phyloP scores from a whole-genome alignment of 345 rosid species.

The Cardiospermum halicacabum region DNA sequence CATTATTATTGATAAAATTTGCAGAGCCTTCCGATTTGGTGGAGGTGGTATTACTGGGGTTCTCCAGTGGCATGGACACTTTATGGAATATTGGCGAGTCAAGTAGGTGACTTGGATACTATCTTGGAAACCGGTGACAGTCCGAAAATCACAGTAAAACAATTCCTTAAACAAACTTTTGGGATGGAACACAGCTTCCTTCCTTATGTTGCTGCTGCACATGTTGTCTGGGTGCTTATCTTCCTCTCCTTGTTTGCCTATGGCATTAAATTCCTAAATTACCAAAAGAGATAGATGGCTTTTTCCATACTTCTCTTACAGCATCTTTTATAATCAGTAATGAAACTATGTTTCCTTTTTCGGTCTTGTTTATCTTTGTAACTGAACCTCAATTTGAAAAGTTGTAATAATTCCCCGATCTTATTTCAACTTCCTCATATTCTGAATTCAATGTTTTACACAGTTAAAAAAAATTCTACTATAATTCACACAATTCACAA shows the following conservation, averaged over 20 bases:
- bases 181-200: conserved; percentile 61
- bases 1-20: not conserved
- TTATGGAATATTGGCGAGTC: conserved; percentile 70
- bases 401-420: no score
- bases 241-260: conserved; percentile 46
- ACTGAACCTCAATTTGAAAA: no score
- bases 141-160: conserved; percentile 20
- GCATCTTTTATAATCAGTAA: no score
- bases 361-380: no score
- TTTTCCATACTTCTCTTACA: no score
- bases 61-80: conserved; percentile 78
- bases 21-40: conserved; percentile 84
- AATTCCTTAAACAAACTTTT: conserved; percentile 36
- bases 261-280: conserved; percentile 56
- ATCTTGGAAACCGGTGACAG: conserved; percentile 33
- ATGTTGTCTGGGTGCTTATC: conserved; percentile 43
- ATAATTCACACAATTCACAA: no score
- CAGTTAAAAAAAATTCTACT: no score
- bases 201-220: conserved; percentile 52
- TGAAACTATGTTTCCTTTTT: no score
- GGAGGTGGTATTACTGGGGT: conserved; percentile 92
- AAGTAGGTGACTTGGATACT: conserved; percentile 49
- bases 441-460: no score
- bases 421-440: no score
- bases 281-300: conserved; percentile 42